Percentiles rank a stretch among this genome's conserved stretches.
Evolutionary conservation across 2,329 filamentous ascomycete species (phyloP).

Genomic region (Botrytis fabae): DNA sequence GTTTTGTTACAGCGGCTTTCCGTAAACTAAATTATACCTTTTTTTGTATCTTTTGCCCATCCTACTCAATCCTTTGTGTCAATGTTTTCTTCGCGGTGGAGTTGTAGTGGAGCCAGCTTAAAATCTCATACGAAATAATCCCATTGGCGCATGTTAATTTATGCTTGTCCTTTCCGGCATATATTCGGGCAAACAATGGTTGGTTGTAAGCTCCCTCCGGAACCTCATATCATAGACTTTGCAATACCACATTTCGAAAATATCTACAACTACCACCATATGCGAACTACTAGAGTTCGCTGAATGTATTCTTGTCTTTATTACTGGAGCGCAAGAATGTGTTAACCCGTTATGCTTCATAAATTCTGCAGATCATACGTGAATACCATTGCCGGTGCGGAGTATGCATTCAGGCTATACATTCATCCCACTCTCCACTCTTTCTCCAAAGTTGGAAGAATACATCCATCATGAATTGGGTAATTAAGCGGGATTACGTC

Average conservation of each 20-base stretch:
- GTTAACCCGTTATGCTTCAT: not conserved
- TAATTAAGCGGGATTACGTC: not conserved
- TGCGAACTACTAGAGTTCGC: not conserved
- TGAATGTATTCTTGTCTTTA: not conserved
- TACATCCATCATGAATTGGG: not conserved
- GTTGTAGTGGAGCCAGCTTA: not conserved
- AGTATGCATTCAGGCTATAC: constrained; percentile 12
- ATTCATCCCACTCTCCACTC: not conserved
- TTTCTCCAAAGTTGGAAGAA: not conserved
- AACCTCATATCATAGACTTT: not conserved
- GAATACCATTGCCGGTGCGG: not conserved
- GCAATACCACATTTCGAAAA: not conserved
- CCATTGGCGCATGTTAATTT: not conserved
- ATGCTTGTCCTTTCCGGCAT: not conserved
- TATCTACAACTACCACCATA: not conserved
- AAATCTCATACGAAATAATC: not conserved
- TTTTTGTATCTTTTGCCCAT: not conserved
- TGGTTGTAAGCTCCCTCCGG: not conserved
- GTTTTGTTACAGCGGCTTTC: accelerated
- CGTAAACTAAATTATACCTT: accelerated
- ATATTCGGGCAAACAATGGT: not conserved
- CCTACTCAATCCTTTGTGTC: not conserved
- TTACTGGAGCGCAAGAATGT: not conserved
- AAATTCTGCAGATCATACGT: not conserved
- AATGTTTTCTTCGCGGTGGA: not conserved